Evolutionary conservation across 495 filamentous ascomycete species (phyloP).

Genomic region (Aspergillus nanangensis): DNA sequence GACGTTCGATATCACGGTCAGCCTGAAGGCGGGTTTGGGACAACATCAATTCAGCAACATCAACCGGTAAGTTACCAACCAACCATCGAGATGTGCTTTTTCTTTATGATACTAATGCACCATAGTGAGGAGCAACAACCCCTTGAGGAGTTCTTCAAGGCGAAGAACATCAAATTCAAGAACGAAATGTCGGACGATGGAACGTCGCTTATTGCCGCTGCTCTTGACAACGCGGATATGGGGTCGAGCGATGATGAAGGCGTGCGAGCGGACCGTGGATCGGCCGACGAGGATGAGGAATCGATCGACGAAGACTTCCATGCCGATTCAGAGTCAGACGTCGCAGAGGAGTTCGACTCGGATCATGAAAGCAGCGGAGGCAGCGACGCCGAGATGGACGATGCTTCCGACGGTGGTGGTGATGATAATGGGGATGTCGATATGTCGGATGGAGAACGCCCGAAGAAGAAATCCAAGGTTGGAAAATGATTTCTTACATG

Average conservation of each 20-base stretch:
- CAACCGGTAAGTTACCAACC: constrained; percentile 75
- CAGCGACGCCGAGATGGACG: constrained; percentile 61
- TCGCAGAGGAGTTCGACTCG: constrained; percentile 93
- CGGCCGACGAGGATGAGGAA: constrained; percentile 93
- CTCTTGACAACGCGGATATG: constrained; percentile 71
- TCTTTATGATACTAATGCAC: too few species aligned
- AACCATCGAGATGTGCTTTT: too few species aligned
- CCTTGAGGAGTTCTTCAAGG: constrained; percentile 92
- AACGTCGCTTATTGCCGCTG: constrained; percentile 71
- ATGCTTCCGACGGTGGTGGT: constrained; percentile 49
- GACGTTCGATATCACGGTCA: constrained; percentile 95
- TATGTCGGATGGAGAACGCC: constrained; percentile 38
- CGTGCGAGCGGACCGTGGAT: constrained; percentile 71
- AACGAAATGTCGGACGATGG: constrained; percentile 84
- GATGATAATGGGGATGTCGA: constrained; percentile 46
- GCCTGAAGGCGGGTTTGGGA: constrained; percentile 69
- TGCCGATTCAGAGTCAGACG: constrained; percentile 84
- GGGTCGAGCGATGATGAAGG: constrained; percentile 79
- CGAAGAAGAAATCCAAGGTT: constrained; percentile 67
- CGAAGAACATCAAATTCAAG: constrained; percentile 89
- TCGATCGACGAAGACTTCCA: constrained; percentile 95
- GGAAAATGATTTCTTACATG: constrained; percentile 22
- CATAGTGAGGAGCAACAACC: constrained; percentile 85
- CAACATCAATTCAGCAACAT: constrained; percentile 98
- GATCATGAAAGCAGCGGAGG: constrained; percentile 78